These are phyloP conservation scores for Amaranthus tricolor DNA, from an alignment of 179 eudicot genomes.

Conservation along the genomic window DNA sequence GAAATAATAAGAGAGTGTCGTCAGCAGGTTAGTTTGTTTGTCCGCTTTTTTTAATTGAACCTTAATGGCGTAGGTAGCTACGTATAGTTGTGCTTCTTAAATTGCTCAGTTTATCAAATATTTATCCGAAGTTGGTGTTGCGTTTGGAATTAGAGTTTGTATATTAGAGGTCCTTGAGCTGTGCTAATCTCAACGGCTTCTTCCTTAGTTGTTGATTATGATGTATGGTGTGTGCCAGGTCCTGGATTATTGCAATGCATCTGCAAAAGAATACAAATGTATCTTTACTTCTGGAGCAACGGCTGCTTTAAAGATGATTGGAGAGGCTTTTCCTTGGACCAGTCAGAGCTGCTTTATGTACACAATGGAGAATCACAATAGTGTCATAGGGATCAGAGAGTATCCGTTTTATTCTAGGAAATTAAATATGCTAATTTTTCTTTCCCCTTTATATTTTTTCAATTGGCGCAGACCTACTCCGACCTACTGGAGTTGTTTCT, in stretches of 20 bases:
- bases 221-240: conserved; percentile 42
- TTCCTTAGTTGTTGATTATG: conserved; percentile 16
- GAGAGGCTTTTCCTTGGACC: conserved; percentile 97
- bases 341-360: conserved; percentile 75
- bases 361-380: conserved; percentile 97
- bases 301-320: conserved; percentile 82
- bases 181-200: background rate
- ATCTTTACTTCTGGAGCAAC: conserved; percentile 98
- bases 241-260: conserved; percentile 82
- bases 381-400: conserved; percentile 96
- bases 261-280: conserved; percentile 77
- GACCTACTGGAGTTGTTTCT: background rate
- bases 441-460: background rate
- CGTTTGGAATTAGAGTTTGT: background rate
- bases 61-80: background rate
- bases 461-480: background rate
- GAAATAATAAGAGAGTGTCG: conserved; percentile 71
- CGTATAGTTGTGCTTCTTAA: background rate
- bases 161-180: background rate
- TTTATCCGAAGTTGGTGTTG: background rate
- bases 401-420: conserved; percentile 41
- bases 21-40: conserved; percentile 48
- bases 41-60: background rate
- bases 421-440: background rate
- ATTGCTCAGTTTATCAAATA: background rate